Conservation (phyloP, 2,329 filamentous ascomycete species). For the Pleoardoris graminearum region DNA sequence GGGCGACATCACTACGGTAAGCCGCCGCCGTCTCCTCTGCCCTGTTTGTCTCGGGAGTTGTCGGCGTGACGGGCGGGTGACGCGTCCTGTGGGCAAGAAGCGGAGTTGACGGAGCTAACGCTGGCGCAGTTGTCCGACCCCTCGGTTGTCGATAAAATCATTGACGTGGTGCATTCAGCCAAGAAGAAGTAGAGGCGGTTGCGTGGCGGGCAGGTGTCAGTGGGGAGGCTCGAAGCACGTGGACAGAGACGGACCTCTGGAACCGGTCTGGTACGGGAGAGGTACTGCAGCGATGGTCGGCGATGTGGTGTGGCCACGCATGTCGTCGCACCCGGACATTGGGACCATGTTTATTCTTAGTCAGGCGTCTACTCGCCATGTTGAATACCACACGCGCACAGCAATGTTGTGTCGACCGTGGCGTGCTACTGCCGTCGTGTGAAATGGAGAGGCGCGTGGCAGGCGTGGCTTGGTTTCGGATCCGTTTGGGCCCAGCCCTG, state of each 20-base stretch:
- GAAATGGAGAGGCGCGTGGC: background rate
- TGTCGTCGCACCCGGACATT: background rate
- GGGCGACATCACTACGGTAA: constrained; percentile 87
- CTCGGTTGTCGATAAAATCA: constrained; percentile 85
- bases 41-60: background rate
- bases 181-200: constrained; percentile 37
- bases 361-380: background rate
- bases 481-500: constrained; percentile 19
- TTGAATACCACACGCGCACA: background rate
- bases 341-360: background rate
- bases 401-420: background rate
- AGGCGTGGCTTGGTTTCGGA: constrained; percentile 7
- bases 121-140: constrained; percentile 78
- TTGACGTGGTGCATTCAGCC: constrained; percentile 72
- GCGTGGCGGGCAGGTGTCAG: constrained; percentile 9
- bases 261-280: background rate
- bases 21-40: constrained; percentile 41
- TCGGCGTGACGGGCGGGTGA: constrained; percentile 23
- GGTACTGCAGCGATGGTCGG: background rate
- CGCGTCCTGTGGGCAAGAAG: constrained; percentile 28
- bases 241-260: background rate
- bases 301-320: background rate
- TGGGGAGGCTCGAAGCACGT: background rate
- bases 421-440: background rate
- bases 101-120: constrained; percentile 28